These are phyloP conservation scores for Hysterangium stoloniferum DNA, from an alignment of 768 basidiomycete species.

Conservation along the genomic window DNA sequence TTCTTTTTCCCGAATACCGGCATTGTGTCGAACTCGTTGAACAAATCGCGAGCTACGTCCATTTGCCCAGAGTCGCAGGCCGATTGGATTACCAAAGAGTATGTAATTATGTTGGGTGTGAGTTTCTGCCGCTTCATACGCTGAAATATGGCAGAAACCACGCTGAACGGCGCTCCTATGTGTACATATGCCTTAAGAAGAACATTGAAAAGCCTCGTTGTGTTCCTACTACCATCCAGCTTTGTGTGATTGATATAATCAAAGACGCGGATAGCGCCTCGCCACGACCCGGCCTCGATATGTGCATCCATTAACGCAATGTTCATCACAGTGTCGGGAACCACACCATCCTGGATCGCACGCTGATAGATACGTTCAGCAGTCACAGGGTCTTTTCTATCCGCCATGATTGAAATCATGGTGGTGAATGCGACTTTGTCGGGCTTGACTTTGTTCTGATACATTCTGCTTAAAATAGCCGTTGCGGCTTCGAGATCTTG, in stretches of 20 bases:
- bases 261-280: slow-evolving; percentile 62
- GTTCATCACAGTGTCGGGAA: slow-evolving; percentile 58
- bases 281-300: slow-evolving; percentile 75
- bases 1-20: slow-evolving; percentile 17
- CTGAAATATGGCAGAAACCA: slow-evolving; percentile 56
- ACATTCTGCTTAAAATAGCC: slow-evolving; percentile 55
- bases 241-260: slow-evolving; percentile 42
- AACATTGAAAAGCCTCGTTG: slow-evolving; percentile 64
- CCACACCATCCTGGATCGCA: slow-evolving; percentile 53
- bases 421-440: slow-evolving; percentile 53
- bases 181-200: slow-evolving; percentile 80
- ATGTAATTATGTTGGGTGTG: slow-evolving; percentile 56
- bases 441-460: slow-evolving; percentile 36
- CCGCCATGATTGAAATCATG: slow-evolving; percentile 58
- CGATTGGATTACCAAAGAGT: slow-evolving; percentile 68
- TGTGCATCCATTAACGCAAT: slow-evolving; percentile 75
- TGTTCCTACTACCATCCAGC: slow-evolving; percentile 31
- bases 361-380: slow-evolving; percentile 62
- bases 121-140: slow-evolving; percentile 42
- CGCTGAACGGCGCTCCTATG: slow-evolving; percentile 65
- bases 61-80: slow-evolving; percentile 69
- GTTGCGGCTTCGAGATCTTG: slow-evolving; percentile 49
- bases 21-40: slow-evolving; percentile 56
- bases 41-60: slow-evolving; percentile 56
- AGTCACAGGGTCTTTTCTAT: slow-evolving; percentile 49